A percentile compares a stretch with the other conserved stretches of the same genome.
Conservation (phyloP, 1,284 basidiomycete species). For the Salmacisia buchloeana region DNA sequence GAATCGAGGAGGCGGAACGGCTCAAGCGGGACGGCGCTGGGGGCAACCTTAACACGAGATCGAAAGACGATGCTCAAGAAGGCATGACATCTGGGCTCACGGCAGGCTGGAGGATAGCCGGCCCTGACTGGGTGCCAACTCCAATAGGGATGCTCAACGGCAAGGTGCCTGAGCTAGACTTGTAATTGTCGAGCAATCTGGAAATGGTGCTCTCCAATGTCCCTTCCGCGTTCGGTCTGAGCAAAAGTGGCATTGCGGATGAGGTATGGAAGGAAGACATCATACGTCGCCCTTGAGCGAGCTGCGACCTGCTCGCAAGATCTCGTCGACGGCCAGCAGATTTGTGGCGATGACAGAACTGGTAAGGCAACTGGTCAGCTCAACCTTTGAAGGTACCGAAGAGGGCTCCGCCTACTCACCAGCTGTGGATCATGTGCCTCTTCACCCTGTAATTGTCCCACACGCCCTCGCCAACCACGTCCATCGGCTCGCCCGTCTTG, state of each 20-base stretch:
- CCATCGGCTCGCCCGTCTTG: conserved; percentile 89
- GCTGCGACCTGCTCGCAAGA: conserved; percentile 71
- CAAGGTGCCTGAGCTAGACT: background rate
- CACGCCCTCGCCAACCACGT: conserved; percentile 87
- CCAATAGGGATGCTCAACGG: conserved; percentile 12
- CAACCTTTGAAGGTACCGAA: conserved; percentile 12
- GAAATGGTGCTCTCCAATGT: background rate
- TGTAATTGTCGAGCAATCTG: background rate
- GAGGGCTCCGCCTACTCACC: conserved; percentile 18
- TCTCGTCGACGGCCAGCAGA: conserved; percentile 89
- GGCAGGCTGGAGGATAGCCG: conserved; percentile 9
- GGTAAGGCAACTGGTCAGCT: conserved; percentile 15
- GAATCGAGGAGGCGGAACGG: conserved; percentile 1
- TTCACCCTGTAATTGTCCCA: conserved; percentile 99
- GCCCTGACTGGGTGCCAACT: conserved; percentile 3
- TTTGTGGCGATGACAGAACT: conserved; percentile 98
- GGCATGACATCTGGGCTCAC: conserved; percentile 7
- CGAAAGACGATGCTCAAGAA: background rate
- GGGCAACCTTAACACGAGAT: too few species aligned
- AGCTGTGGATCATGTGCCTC: conserved; percentile 83
- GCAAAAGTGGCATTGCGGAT: background rate
- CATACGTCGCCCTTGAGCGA: conserved; percentile 32
- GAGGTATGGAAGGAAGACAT: background rate
- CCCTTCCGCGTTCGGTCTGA: background rate
- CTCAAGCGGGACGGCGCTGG: background rate